Conservation (phyloP, 306 rosid genomes). For the Sesbania bispinosa region DNA sequence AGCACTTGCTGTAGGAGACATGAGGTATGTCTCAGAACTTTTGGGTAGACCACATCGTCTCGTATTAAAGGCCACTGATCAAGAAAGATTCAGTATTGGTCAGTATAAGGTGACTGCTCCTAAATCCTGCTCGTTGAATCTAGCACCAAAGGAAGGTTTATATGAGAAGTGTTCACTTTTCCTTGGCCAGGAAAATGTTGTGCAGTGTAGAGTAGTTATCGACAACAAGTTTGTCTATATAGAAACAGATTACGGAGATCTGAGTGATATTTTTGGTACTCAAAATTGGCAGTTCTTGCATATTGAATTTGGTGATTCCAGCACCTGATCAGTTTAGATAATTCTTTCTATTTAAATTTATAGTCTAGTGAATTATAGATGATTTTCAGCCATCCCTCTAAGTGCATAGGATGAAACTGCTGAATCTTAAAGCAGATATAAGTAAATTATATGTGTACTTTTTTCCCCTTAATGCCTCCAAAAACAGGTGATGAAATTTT, state of each 20-base stretch:
- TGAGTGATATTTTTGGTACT: conserved; percentile 36
- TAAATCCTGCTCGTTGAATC: conserved; percentile 65
- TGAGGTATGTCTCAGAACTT: conserved; percentile 78
- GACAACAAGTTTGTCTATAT: conserved; percentile 59
- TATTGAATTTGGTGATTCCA: conserved; percentile 69
- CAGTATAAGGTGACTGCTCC: conserved; percentile 56
- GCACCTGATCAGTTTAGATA: conserved; percentile 38
- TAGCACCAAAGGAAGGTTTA: conserved; percentile 88
- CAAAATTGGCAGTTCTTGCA: conserved; percentile 45
- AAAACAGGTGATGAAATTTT: background rate
- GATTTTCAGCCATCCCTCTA: conserved; percentile 4
- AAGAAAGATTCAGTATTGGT: conserved; percentile 39
- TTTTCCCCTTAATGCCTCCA: background rate
- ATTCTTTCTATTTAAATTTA: conserved; percentile 18
- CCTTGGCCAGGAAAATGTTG: conserved; percentile 36
- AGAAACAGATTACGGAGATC: conserved; percentile 49
- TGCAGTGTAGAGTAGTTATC: conserved; percentile 65
- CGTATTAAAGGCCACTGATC: conserved; percentile 45
- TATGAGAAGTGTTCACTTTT: conserved; percentile 57
- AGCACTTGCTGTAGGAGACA: conserved; percentile 75
- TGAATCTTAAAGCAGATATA: background rate
- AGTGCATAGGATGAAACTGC: background rate
- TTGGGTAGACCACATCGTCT: conserved; percentile 83
- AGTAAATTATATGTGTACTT: background rate
- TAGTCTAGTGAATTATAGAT: background rate